Conservation (phyloP, 768 basidiomycete species). For the Sistotremastrum niveocremeum region DNA sequence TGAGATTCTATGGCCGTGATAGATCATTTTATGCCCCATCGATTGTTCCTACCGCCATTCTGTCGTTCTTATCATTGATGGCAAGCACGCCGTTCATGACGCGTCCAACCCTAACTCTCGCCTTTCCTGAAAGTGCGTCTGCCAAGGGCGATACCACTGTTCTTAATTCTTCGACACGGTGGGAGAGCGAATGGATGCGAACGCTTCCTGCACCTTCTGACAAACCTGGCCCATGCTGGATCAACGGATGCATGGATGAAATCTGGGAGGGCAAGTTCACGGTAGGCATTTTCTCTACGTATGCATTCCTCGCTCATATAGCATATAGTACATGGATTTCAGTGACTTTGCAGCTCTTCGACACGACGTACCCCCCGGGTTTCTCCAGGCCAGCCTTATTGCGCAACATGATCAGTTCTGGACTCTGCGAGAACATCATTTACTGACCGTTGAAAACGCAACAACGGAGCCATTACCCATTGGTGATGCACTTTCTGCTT, state of each 20-base stretch:
- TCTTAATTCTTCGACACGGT: no score
- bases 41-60: no score
- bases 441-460: conserved; percentile 15
- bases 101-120: no score
- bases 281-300: conserved; percentile 25
- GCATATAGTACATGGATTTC: conserved; percentile 65
- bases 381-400: conserved; percentile 60
- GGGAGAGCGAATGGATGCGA: background rate
- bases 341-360: conserved; percentile 68
- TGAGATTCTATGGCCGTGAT: no score
- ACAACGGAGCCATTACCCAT: background rate
- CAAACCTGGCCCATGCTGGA: background rate
- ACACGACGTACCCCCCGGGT: conserved; percentile 48
- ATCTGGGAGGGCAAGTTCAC: conserved; percentile 73
- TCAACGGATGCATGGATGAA: conserved; percentile 51
- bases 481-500: no score
- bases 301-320: conserved; percentile 1
- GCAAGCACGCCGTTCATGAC: no score
- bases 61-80: no score
- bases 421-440: conserved; percentile 69
- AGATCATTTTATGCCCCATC: no score
- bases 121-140: no score
- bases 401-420: conserved; percentile 85
- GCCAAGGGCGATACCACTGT: no score
- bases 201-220: background rate